Evolutionary conservation across 192 early-diverging fungal genomes (phyloP), one percentile per base, ranked within the genome.

Genomic region (Dispira simplex): DNA sequence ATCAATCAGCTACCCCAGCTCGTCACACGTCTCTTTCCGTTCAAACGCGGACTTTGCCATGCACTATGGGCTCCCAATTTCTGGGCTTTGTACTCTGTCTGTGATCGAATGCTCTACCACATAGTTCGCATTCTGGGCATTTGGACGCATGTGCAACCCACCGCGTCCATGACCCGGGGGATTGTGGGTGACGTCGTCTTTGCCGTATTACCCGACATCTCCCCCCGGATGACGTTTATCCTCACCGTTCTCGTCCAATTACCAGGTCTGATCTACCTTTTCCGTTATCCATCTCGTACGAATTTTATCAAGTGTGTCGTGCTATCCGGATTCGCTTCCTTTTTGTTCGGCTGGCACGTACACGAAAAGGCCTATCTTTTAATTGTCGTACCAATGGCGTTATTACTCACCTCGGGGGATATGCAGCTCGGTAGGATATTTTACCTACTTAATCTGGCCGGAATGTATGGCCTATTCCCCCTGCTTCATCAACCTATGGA

Each of bases 41-140:
- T 98, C 74, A 92, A 89, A 71, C 82, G 95, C n/a, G 95, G 95
- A 14, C 79, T 98, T 12, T 90, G 85, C 71, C 95, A 98, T 64
- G 92, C 93, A 10, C 95, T 86, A 69, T 98, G 93, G 93, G 95
- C 95, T 2, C 91, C 93, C 14, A 98, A 98, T 68, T 84, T 92
- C 72, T 98, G 95, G 95, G 92, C 93, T 0, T 71, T 98, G 52
- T 98, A 96, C 68, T 83, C 86, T 4, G 82, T 84, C 43, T 65
- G 70, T 0, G 95, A 98, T 71, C 83, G 95, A 12, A 47, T 80
- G 11, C 71, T 92, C 46, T 56, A 70, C 48, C 54, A 65, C 1
- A 26, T 1, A 14, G 64, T 11, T 47, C 44, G 18, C 10, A 62
- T 11, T 20, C 55, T 18, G 62, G 67, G 12, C 46, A 11, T 1